Evolutionary conservation across 2,329 filamentous ascomycete species (phyloP).

Genomic region (Penicillium polonicum): DNA sequence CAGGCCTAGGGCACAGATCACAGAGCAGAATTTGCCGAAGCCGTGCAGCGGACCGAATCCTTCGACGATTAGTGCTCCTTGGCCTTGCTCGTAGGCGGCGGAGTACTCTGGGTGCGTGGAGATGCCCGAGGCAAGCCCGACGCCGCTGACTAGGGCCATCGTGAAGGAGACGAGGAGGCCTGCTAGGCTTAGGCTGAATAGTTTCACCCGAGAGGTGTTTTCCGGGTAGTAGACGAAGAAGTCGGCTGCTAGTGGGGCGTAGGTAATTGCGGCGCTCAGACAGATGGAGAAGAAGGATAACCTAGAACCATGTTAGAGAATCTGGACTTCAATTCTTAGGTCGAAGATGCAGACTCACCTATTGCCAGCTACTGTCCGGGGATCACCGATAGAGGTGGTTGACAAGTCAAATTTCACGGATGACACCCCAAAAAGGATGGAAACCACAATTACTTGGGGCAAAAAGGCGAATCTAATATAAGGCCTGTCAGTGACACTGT

Average conservation of each 20-base stretch:
- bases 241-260: constrained; percentile 62
- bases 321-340: no score
- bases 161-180: constrained; percentile 60
- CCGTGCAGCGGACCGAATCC: constrained; percentile 58
- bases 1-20: constrained; percentile 62
- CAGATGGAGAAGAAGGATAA: constrained; percentile 71
- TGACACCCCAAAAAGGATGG: constrained; percentile 62
- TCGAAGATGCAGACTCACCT: constrained; percentile 24
- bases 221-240: constrained; percentile 67
- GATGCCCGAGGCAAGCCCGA: constrained; percentile 62
- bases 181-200: constrained; percentile 58
- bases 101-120: constrained; percentile 54
- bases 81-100: constrained; percentile 56
- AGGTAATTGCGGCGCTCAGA: constrained; percentile 64
- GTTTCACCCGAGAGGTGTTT: constrained; percentile 50
- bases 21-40: constrained; percentile 67
- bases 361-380: constrained; percentile 53
- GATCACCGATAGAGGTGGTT: constrained; percentile 52
- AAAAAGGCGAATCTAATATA: constrained; percentile 59
- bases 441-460: constrained; percentile 60
- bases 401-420: constrained; percentile 59
- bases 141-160: constrained; percentile 61
- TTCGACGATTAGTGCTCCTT: constrained; percentile 64
- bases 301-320: constrained; percentile 19
- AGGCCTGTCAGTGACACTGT: not conserved